Conservation (phyloP, 2,329 filamentous ascomycete species). For the Epichloe sibirici region DNA sequence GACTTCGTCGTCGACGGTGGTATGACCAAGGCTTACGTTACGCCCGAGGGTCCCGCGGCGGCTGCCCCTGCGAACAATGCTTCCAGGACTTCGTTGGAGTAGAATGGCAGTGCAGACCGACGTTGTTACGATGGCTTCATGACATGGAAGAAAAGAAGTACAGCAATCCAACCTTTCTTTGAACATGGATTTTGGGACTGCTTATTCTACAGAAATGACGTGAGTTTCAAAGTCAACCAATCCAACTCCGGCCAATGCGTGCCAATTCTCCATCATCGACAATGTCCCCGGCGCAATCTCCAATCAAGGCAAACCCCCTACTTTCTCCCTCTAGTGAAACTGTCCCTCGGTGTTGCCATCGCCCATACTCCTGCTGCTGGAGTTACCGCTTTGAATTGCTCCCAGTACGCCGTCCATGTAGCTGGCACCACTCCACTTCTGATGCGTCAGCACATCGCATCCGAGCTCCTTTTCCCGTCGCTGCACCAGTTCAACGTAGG, state of each 20-base stretch:
- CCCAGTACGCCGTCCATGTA: conserved; percentile 86
- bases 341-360: conserved; percentile 81
- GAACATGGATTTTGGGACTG: too few relatives aligned
- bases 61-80: conserved; percentile 49
- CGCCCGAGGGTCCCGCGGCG: conserved; percentile 45
- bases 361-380: conserved; percentile 84
- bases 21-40: conserved; percentile 85
- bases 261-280: not conserved
- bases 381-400: conserved; percentile 83
- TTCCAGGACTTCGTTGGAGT: conserved; percentile 33
- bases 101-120: not conserved
- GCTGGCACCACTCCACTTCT: conserved; percentile 62
- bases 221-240: not conserved
- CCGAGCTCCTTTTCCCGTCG: conserved; percentile 78
- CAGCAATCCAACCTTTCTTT: too few relatives aligned
- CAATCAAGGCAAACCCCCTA: not conserved
- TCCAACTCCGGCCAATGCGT: conserved; percentile 4
- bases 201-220: not conserved
- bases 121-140: too few relatives aligned
- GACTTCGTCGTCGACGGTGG: conserved; percentile 95
- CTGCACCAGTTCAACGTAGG: conserved; percentile 92
- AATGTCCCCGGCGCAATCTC: not conserved
- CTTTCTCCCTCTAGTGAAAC: conserved; percentile 27
- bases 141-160: too few relatives aligned
- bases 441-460: conserved; percentile 87